phyloP scores from a whole-genome alignment of 2,329 filamentous ascomycete genomes.

The Penicillium palitans region DNA sequence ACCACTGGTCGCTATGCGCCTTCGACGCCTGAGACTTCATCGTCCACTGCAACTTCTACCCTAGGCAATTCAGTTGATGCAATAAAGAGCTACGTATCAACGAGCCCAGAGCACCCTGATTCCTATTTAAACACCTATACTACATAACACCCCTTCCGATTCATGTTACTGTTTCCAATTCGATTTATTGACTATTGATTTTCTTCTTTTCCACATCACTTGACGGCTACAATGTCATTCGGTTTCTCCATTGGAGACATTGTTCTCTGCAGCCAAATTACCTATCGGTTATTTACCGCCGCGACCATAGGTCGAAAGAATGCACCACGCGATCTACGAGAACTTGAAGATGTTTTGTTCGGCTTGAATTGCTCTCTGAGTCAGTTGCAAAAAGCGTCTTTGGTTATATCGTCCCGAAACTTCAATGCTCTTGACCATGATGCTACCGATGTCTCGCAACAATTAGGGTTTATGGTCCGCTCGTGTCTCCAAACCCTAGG shows the following conservation, averaged over 20 bases:
- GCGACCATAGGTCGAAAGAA: neutral
- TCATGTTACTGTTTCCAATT: neutral
- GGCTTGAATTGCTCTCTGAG: neutral
- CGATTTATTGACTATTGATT: neutral
- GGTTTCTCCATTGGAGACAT: neutral
- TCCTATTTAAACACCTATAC: neutral
- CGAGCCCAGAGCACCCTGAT: too few relatives aligned
- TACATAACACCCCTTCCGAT: neutral
- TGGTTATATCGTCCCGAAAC: neutral
- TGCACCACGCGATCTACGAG: neutral
- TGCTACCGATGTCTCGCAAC: neutral
- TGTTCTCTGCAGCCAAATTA: slow-evolving; percentile 1
- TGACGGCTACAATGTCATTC: neutral
- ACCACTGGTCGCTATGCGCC: too few relatives aligned
- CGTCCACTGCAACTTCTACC: too few relatives aligned
- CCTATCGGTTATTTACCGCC: neutral
- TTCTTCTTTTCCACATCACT: neutral
- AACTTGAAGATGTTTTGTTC: neutral
- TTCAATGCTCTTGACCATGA: neutral
- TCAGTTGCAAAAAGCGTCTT: neutral
- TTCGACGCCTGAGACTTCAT: too few relatives aligned
- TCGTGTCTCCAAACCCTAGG: neutral
- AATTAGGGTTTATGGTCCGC: neutral
- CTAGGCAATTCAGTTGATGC: too few relatives aligned
- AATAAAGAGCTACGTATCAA: too few relatives aligned